phyloP scores from a whole-genome alignment of 2,329 filamentous ascomycete species.

The Penicillium sp. region DNA sequence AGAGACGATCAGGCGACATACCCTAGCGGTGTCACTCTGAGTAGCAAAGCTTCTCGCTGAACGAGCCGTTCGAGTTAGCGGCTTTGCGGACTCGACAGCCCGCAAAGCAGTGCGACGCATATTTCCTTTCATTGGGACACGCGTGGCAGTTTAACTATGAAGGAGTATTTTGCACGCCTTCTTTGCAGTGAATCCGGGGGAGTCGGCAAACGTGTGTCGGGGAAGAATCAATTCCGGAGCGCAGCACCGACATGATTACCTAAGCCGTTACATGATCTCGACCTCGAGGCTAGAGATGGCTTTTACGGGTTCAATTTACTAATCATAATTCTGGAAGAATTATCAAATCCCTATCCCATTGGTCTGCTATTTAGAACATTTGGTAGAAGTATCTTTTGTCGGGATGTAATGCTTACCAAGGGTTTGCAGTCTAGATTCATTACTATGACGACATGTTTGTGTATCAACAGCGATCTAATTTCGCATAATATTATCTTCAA shows the following conservation, averaged over 20 bases:
- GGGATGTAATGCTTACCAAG: slow-evolving; percentile 13
- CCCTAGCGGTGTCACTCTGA: slow-evolving; percentile 36
- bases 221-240: slow-evolving; percentile 24
- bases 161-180: slow-evolving; percentile 10
- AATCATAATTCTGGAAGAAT: neutral
- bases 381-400: neutral
- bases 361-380: neutral
- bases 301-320: neutral
- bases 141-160: neutral
- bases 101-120: slow-evolving; percentile 45
- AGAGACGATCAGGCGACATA: slow-evolving; percentile 15
- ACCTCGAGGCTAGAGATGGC: neutral
- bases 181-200: slow-evolving; percentile 12
- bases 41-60: slow-evolving; percentile 38
- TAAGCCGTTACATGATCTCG: slow-evolving; percentile 24
- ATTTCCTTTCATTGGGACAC: slow-evolving; percentile 12
- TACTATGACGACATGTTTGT: slow-evolving; percentile 4
- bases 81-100: slow-evolving; percentile 40
- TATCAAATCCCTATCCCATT: neutral
- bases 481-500: slow-evolving; percentile 1
- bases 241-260: slow-evolving; percentile 27
- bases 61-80: slow-evolving; percentile 34
- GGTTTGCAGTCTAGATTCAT: slow-evolving; percentile 6
- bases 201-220: slow-evolving; percentile 13
- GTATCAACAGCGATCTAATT: neutral